Percentiles rank a stretch among this genome's conserved stretches.
Conservation (phyloP, 495 filamentous ascomycete species). For the Sabuloglossum arenarium region DNA sequence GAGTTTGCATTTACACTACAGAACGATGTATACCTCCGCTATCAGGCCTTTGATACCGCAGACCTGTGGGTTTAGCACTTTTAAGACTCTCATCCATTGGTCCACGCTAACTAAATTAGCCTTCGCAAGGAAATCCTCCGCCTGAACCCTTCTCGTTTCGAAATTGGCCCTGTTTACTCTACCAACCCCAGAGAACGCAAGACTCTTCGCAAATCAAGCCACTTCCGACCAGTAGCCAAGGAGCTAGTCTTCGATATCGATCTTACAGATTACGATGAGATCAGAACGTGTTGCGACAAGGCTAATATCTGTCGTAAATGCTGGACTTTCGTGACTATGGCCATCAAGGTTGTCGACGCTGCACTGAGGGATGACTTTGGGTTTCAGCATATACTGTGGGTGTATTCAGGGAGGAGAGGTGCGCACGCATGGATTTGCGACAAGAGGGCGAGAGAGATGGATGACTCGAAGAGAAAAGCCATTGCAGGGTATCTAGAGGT, state of each 20-base stretch:
- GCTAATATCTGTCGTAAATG: constrained; percentile 88
- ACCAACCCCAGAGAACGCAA: constrained; percentile 91
- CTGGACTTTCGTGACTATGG: constrained; percentile 94
- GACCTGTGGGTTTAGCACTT: constrained; percentile 62
- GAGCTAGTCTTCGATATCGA: constrained; percentile 98
- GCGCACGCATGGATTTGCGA: constrained; percentile 99
- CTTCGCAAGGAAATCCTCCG: constrained; percentile 79
- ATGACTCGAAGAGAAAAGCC: constrained; percentile 63
- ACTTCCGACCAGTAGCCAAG: constrained; percentile 61
- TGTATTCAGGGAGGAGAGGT: constrained; percentile 90
- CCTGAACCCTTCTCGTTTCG: constrained; percentile 80
- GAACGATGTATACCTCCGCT: constrained; percentile 78
- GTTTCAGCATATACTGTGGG: constrained; percentile 92
- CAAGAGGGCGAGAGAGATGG: constrained; percentile 56
- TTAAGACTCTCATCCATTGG: too few relatives aligned
- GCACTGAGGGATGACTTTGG: constrained; percentile 85
- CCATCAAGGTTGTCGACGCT: constrained; percentile 77
- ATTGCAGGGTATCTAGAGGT: constrained; percentile 79
- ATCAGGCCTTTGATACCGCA: constrained; percentile 68
- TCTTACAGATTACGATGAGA: constrained; percentile 94
- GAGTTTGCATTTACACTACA: constrained; percentile 89
- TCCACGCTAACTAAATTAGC: constrained; percentile 20
- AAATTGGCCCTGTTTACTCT: constrained; percentile 89
- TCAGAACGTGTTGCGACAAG: constrained; percentile 83
- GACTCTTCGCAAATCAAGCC: constrained; percentile 47